These are phyloP conservation scores for Adansonia digitata DNA, from an alignment of 345 rosid species.

Conservation along the genomic window DNA sequence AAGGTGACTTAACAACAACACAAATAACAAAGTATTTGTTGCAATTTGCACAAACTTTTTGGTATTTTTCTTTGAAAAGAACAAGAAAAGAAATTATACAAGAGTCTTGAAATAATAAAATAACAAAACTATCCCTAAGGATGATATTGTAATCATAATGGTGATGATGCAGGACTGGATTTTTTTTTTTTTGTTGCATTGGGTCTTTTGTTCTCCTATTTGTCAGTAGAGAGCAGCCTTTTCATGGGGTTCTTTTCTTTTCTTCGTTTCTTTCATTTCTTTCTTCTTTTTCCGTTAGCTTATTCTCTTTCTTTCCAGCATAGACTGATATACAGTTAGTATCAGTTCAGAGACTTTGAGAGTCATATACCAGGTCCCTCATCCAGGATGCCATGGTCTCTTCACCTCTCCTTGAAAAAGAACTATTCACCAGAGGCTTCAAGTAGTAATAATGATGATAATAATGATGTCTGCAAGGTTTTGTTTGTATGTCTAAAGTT, in stretches of 20 bases:
- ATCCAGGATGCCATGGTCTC: slow-evolving; percentile 19
- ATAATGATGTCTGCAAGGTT: slow-evolving; percentile 22
- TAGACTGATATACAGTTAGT: slow-evolving; percentile 51
- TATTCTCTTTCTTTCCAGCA: slow-evolving; percentile 34
- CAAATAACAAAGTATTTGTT: slow-evolving; percentile 23
- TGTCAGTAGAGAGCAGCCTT: slow-evolving; percentile 61
- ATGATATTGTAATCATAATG: slow-evolving; percentile 46
- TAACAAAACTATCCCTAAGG: slow-evolving; percentile 32
- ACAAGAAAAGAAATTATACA: slow-evolving; percentile 36
- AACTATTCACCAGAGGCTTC: slow-evolving; percentile 27
- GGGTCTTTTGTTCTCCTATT: slow-evolving; percentile 45
- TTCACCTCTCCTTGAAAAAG: slow-evolving; percentile 27
- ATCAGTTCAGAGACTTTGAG: slow-evolving; percentile 25
- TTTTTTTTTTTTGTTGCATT: too few relatives aligned
- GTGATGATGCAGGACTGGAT: slow-evolving; percentile 58
- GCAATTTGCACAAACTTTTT: slow-evolving; percentile 36
- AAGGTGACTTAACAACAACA: slow-evolving; percentile 26
- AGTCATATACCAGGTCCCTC: slow-evolving; percentile 21
- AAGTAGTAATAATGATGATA: slow-evolving; percentile 37
- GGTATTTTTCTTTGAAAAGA: slow-evolving; percentile 19
- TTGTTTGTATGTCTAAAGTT: slow-evolving; percentile 4
- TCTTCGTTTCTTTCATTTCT: slow-evolving; percentile 18
- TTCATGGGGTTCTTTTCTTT: slow-evolving; percentile 18
- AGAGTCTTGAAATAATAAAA: slow-evolving; percentile 41
- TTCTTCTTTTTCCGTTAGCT: slow-evolving; percentile 9